Base-by-base conservation (phyloP, 176 grass and related monocot genomes). In the Carex littledalei region DNA sequence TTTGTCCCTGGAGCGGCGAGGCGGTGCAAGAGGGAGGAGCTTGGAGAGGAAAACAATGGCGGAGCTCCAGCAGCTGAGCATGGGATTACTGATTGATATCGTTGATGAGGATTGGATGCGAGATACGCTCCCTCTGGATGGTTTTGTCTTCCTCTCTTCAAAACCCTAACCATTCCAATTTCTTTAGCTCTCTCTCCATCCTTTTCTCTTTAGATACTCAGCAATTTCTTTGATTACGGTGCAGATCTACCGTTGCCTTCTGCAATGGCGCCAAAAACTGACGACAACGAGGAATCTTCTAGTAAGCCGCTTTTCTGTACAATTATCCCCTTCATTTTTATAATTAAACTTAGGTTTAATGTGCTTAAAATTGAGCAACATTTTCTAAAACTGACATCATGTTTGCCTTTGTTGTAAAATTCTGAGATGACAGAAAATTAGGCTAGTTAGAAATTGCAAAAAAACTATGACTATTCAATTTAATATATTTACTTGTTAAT, bases 71-170 rank as follows among this genome's bases (percentile, higher is more conserved):
- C 91, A 88, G 84, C 87, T 97, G 71, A 94, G 87, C 84, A 88
- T 94, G 86, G 94, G 91, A n/a, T 76, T 94, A 74, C 94, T 97
- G 78, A 94, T 94, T 70, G 92, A 97, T 86, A 29, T 97, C 81
- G 90, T 97, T 62, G 94, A 93, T 32, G 91, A 97, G 84, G 87
- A 93, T 84, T 97, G 94, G 94, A 94, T 94, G 92, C 89, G 92
- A 55, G 94, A 97, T 86, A 93, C 92, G 16, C 91, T 97, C 73
- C 94, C 92, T 61, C 66, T 88, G 31, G 94, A 97, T 80, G 94
- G 94, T 97, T 77, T 79, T 15, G 41, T 11, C 80, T 72, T 14
- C 13, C 15, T 15, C 26, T 56, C 4, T 34, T 58, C 6, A 31
- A 80, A 86, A 32, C 47, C 78, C 8, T 14, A 85, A 41, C 81